Percentiles rank a stretch among this genome's conserved stretches.
phyloP scores from a whole-genome alignment of 2,329 filamentous ascomycete genomes.

The Sporothrix mexicana region DNA sequence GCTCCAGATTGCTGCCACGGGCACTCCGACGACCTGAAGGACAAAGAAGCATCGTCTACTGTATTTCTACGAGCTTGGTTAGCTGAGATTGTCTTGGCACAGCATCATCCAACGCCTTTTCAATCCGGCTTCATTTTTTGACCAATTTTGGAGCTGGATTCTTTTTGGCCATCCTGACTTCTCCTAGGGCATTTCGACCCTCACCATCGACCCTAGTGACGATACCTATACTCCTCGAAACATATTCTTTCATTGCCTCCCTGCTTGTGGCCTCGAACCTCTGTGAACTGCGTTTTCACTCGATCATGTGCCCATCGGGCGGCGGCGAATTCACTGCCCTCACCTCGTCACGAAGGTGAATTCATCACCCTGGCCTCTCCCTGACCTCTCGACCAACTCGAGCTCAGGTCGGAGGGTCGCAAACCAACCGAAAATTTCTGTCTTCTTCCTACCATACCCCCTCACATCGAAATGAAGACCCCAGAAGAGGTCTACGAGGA shows the following conservation, averaged over 20 bases:
- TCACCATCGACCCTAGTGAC: background rate
- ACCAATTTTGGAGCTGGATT: no score
- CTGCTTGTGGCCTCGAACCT: background rate
- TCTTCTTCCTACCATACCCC: background rate
- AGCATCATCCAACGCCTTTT: background rate
- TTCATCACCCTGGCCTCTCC: background rate
- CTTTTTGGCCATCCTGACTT: background rate
- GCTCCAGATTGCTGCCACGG: background rate
- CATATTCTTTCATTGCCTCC: background rate
- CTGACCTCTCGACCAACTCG: background rate
- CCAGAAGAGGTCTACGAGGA: constrained; percentile 47
- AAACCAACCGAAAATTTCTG: background rate
- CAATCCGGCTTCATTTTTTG: background rate
- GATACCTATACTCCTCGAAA: background rate
- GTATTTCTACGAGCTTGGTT: background rate
- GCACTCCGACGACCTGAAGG: background rate
- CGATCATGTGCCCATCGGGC: constrained; percentile 33
- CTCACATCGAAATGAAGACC: constrained; percentile 44
- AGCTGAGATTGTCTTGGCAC: background rate
- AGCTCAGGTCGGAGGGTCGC: background rate
- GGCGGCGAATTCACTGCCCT: constrained; percentile 15
- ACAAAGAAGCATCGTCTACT: background rate
- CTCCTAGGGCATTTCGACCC: no score
- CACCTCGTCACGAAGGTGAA: constrained; percentile 26
- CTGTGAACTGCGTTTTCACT: background rate